Percentiles rank a stretch among this genome's conserved stretches.
These are phyloP conservation scores for Candida oleophila DNA, from an alignment of 805 yeast genomes.

Conservation along the genomic window DNA sequence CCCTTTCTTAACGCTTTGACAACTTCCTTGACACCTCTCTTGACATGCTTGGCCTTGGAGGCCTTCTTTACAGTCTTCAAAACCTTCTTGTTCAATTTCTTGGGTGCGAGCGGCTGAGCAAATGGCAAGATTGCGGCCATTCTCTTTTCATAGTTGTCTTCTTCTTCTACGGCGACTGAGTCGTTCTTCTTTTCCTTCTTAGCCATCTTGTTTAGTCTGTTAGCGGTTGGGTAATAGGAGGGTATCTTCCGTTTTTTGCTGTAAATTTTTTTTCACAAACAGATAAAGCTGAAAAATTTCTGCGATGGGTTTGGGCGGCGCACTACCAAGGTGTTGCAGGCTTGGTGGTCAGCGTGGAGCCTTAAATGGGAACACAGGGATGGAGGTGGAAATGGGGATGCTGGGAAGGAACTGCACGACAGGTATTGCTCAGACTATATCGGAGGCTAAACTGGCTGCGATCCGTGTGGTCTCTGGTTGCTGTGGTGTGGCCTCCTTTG, in stretches of 20 bases:
- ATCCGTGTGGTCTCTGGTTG: too few species aligned
- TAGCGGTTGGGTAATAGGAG: not conserved
- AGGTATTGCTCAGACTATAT: too few species aligned
- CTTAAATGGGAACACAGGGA: too few species aligned
- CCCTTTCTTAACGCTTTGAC: slow-evolving; percentile 98
- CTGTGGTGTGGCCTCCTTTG: too few species aligned
- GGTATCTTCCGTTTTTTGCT: slow-evolving; percentile 5
- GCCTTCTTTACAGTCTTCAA: slow-evolving; percentile 96
- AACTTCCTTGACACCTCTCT: slow-evolving; percentile 98
- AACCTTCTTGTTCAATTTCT: slow-evolving; percentile 92
- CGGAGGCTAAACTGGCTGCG: too few species aligned
- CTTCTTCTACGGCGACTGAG: slow-evolving; percentile 40
- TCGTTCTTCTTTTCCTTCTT: slow-evolving; percentile 48
- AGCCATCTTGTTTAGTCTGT: slow-evolving; percentile 23
- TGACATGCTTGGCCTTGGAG: slow-evolving; percentile 96
- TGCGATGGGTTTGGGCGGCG: slow-evolving; percentile 4
- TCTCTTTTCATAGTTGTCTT: slow-evolving; percentile 89
- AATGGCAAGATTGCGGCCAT: slow-evolving; percentile 88
- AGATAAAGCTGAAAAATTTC: slow-evolving; percentile 1
- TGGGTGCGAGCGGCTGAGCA: slow-evolving; percentile 93
- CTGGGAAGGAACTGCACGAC: too few species aligned
- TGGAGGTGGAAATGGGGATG: too few species aligned
- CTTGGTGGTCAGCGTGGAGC: too few species aligned
- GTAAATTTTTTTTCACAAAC: not conserved
- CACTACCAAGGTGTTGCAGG: not conserved